phyloP scores from a whole-genome alignment of 1,284 basidiomycete species.

The Ganoderma sinense region DNA sequence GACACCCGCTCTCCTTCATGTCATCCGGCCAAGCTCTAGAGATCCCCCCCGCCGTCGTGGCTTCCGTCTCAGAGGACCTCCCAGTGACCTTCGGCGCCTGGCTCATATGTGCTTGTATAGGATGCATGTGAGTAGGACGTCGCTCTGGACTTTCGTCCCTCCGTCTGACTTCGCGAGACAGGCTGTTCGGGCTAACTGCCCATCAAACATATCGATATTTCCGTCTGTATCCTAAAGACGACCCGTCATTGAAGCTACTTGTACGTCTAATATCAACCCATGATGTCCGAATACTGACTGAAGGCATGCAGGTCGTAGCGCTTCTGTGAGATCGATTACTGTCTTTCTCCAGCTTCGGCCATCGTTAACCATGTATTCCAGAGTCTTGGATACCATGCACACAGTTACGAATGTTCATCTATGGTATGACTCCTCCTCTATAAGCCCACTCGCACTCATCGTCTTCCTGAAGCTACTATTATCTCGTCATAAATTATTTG shows the following conservation, averaged over 20 bases:
- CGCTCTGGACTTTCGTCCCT: too few relatives aligned
- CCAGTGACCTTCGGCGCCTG: slow-evolving; percentile 4
- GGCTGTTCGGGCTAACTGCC: slow-evolving; percentile 1
- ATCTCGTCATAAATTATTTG: slow-evolving; percentile 7
- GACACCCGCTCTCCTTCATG: too few relatives aligned
- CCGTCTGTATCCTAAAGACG: slow-evolving; percentile 1
- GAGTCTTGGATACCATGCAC: slow-evolving; percentile 7
- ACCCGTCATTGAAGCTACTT: background rate
- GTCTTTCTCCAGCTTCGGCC: background rate
- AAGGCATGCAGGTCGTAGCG: background rate
- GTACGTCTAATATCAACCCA: background rate
- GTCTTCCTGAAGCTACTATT: slow-evolving; percentile 1
- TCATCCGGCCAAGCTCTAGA: too few relatives aligned
- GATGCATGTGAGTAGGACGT: background rate
- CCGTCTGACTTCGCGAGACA: background rate
- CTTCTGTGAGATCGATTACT: background rate
- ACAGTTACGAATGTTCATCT: slow-evolving; percentile 6
- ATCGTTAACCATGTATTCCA: background rate
- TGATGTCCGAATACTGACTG: background rate
- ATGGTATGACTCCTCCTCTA: background rate
- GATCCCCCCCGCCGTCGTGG: too few relatives aligned
- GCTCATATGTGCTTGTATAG: slow-evolving; percentile 6
- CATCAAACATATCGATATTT: slow-evolving; percentile 10
- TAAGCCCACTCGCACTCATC: too few relatives aligned
- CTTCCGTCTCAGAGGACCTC: too few relatives aligned